Percentiles rank a stretch among this genome's conserved stretches.
Conservation (phyloP, 2,329 filamentous ascomycete genomes). For the Ophiostoma australiae region DNA sequence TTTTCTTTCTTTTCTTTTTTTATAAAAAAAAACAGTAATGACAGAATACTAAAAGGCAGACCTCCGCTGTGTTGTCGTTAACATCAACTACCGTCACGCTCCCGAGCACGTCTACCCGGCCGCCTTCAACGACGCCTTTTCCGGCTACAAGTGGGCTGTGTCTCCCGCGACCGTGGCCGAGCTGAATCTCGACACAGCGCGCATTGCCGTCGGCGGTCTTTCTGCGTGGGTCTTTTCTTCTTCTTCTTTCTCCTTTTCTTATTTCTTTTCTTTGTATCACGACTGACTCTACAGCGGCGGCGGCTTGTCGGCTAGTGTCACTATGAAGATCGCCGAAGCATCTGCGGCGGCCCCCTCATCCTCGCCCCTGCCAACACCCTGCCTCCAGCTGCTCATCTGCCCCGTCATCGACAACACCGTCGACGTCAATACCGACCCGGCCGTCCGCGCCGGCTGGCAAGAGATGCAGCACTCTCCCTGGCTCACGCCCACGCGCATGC, state of each 20-base stretch:
- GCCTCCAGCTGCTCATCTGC: slow-evolving; percentile 50
- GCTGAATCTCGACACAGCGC: slow-evolving; percentile 37
- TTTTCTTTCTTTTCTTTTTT: neutral
- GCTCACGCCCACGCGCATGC: slow-evolving; percentile 50
- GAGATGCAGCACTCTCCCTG: slow-evolving; percentile 36
- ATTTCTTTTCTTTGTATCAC: too few relatives aligned
- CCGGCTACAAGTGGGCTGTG: slow-evolving; percentile 33
- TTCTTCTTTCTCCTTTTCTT: neutral
- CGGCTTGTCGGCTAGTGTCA: slow-evolving; percentile 15
- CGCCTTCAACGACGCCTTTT: slow-evolving; percentile 54
- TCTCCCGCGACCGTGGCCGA: slow-evolving; percentile 10
- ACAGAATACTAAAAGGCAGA: neutral
- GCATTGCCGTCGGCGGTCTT: slow-evolving; percentile 30
- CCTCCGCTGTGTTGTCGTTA: slow-evolving; percentile 17
- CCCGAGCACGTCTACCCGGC: slow-evolving; percentile 54
- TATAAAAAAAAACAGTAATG: too few relatives aligned
- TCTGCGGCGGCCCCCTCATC: neutral
- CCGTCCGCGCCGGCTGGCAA: slow-evolving; percentile 39
- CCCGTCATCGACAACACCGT: slow-evolving; percentile 57
- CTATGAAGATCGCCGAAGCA: slow-evolving; percentile 15
- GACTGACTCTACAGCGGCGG: slow-evolving; percentile 15
- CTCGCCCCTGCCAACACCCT: slow-evolving; percentile 19
- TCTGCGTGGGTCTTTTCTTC: slow-evolving; percentile 27
- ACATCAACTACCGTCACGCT: slow-evolving; percentile 40
- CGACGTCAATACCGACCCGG: slow-evolving; percentile 34